These are phyloP conservation scores for Moesziomyces antarcticus DNA, from an alignment of 1,284 basidiomycete species.

Conservation along the genomic window DNA sequence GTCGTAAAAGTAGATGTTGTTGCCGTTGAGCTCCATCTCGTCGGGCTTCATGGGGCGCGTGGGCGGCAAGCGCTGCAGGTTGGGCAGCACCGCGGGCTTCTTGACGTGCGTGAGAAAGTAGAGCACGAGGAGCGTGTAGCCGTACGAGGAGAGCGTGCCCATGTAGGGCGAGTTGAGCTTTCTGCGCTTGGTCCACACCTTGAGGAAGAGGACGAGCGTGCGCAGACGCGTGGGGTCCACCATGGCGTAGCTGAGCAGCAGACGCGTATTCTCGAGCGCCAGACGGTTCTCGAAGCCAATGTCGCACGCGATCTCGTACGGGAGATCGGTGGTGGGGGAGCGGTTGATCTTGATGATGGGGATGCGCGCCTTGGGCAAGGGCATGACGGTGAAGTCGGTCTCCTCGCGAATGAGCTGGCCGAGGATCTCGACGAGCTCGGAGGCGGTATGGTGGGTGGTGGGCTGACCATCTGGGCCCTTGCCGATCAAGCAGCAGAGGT, in stretches of 20 bases:
- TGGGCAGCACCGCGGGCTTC: conserved; percentile 66
- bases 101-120: conserved; percentile 98
- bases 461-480: conserved; percentile 33
- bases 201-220: conserved; percentile 94
- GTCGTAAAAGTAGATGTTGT: conserved; percentile 85
- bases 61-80: conserved; percentile 68
- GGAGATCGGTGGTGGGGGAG: conserved; percentile 83
- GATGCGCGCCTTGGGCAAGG: conserved; percentile 94
- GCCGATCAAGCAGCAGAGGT: conserved; percentile 88
- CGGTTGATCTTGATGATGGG: conserved; percentile 97
- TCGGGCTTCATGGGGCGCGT: conserved; percentile 70
- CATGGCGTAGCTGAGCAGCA: conserved; percentile 96
- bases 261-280: conserved; percentile 93
- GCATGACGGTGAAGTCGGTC: conserved; percentile 97
- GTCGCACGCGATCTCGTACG: conserved; percentile 83
- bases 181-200: conserved; percentile 97
- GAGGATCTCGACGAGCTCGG: conserved; percentile 92
- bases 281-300: conserved; percentile 98
- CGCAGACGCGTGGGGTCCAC: conserved; percentile 93
- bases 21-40: conserved; percentile 77
- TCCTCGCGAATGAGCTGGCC: conserved; percentile 93
- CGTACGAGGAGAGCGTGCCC: conserved; percentile 95
- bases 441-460: conserved; percentile 70
- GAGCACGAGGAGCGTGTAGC: conserved; percentile 95
- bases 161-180: conserved; percentile 99